phyloP scores from a whole-genome alignment of 768 basidiomycete species.

The Psilocybe azurescens region DNA sequence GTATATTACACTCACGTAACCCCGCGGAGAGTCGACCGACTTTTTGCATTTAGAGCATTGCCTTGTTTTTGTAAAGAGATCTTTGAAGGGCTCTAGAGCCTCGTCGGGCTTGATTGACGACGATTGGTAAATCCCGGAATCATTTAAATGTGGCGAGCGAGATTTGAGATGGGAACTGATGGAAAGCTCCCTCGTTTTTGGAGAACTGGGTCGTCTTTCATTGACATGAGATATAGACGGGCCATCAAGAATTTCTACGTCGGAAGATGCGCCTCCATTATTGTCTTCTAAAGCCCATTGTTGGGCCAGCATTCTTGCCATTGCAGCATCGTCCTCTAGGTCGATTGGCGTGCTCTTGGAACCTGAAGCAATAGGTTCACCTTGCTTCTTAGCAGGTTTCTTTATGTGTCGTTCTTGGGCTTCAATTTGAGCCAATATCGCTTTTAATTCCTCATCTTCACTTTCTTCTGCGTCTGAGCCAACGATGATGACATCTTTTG shows the following conservation, averaged over 20 bases:
- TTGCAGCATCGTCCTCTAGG: constrained; percentile 39
- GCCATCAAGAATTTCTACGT: constrained; percentile 13
- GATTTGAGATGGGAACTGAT: not conserved
- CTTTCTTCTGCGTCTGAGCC: constrained; percentile 34
- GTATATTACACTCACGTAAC: constrained; percentile 39
- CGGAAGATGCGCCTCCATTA: constrained; percentile 12
- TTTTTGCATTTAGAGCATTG: constrained; percentile 43
- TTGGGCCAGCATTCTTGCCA: constrained; percentile 43
- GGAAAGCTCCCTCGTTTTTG: not conserved
- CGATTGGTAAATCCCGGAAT: not conserved
- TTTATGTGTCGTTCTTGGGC: constrained; percentile 47
- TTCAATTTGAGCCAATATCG: constrained; percentile 45
- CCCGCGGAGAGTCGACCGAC: constrained; percentile 42
- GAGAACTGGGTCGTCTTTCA: not conserved
- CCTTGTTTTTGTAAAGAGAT: constrained; percentile 40
- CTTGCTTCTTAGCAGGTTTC: constrained; percentile 35
- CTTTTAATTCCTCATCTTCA: constrained; percentile 40
- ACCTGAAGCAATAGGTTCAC: constrained; percentile 18
- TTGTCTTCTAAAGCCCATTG: constrained; percentile 41
- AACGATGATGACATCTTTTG: constrained; percentile 28
- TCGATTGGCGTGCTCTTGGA: constrained; percentile 9
- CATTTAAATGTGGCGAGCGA: not conserved
- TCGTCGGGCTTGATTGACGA: constrained; percentile 29
- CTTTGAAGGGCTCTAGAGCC: constrained; percentile 35
- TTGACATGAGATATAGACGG: not conserved